Percentiles rank a stretch among this genome's conserved stretches.
phyloP scores from a whole-genome alignment of 2,329 filamentous ascomycete species.

The Hypoxylon sp. region DNA sequence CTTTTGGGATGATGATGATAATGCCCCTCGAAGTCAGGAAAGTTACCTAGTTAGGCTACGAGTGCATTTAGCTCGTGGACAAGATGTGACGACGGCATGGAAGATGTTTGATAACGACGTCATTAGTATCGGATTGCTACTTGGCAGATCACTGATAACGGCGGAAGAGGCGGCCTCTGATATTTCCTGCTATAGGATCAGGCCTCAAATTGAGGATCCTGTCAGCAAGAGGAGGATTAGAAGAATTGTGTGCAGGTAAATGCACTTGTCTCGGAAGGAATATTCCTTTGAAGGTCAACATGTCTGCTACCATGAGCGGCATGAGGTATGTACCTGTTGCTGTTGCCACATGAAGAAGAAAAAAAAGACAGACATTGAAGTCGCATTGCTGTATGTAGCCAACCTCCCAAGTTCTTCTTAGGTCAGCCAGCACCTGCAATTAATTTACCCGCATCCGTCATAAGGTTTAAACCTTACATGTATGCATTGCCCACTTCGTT shows the following conservation, averaged over 20 bases:
- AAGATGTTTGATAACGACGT: neutral
- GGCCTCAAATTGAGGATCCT: constrained; percentile 2
- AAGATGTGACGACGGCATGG: neutral
- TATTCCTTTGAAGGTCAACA: neutral
- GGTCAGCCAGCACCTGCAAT: constrained; percentile 24
- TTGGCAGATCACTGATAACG: constrained; percentile 2
- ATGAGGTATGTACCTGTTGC: neutral
- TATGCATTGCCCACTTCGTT: constrained; percentile 10
- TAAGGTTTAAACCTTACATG: constrained; percentile 12
- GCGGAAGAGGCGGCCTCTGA: neutral
- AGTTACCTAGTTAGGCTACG: neutral
- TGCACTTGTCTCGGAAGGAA: constrained; percentile 9
- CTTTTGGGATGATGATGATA: constrained; percentile 14
- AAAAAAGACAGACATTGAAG: neutral
- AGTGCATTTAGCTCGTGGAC: neutral
- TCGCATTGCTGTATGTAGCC: neutral
- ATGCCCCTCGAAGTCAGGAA: neutral
- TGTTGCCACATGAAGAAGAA: constrained; percentile 2
- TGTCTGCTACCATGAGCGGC: neutral
- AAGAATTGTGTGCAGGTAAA: neutral
- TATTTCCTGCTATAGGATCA: neutral
- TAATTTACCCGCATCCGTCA: constrained; percentile 7
- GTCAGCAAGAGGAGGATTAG: constrained; percentile 3
- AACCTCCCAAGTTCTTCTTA: neutral
- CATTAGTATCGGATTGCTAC: neutral